Evolutionary conservation across 306 rosid species (phyloP), one percentile per base, ranked within the genome.

Genomic region (Acacia melanoxylon): DNA sequence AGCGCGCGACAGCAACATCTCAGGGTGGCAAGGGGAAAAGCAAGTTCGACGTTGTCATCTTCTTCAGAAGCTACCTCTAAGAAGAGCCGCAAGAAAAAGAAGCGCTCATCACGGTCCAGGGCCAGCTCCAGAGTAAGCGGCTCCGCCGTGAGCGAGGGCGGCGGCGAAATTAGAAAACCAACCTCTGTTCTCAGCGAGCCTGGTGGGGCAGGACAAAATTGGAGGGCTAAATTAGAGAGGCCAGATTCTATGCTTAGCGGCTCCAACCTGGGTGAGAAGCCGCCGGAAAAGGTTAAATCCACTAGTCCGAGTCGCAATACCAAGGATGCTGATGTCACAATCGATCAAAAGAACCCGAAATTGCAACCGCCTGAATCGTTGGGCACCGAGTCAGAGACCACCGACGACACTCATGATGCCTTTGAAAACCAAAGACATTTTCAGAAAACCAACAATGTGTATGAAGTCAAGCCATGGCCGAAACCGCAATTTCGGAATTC

Each of bases 81-180:
- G 3, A n/a, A 69, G 2, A 73, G 31, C 63, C 80, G 78, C 31
- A 72, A 44, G 48, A 90, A 70, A 13, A 86, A 77, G 14, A 79
- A 77, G 4, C 62, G 83, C 3, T 85, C 90, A 16, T 20, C 58
- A 3, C 66, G 85, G 2, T 88, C 91, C 6, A 87, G 77, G 56
- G 82, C 76, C 6, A 81, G 83, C 44, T 93, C 97, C 0, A 27
- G 27, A 27, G n/a, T 89, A 5, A 88, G 89, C 24, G 87, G 81
- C 44, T 81, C 90, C 0, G 72, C 46, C 11, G 72, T 84, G 3
- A 89, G 12, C 63, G 48, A 70, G 19, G 13, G 66, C 41, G 52
- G 25, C 42, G 78, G 40, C 3, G 87, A 54, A 80, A 77, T 14
- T 6, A 80, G 69, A 11, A 85, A 67, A 68, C 0, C 46, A 0